phyloP scores from a whole-genome alignment of 495 filamentous ascomycete species.

The Penicillium paradoxum region DNA sequence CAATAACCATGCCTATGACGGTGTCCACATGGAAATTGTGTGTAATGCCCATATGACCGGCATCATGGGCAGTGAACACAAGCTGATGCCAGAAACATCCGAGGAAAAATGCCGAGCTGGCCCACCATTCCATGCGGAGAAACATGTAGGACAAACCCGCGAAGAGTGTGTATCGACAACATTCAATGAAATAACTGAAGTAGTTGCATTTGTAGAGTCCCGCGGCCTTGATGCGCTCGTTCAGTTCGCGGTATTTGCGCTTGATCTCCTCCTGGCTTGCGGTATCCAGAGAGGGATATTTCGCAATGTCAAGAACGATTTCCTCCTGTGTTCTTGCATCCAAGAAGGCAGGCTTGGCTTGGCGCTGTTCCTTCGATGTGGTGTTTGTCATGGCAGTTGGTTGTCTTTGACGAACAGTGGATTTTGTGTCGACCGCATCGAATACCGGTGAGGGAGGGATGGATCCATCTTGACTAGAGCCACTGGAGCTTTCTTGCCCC shows the following conservation, averaged over 20 bases:
- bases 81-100: conserved; percentile 94
- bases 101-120: conserved; percentile 65
- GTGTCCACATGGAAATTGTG: conserved; percentile 80
- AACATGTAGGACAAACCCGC: conserved; percentile 59
- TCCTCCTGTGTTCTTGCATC: conserved; percentile 71
- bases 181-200: conserved; percentile 70
- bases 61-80: conserved; percentile 92
- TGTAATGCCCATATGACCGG: conserved; percentile 96
- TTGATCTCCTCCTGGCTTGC: conserved; percentile 74
- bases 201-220: conserved; percentile 87
- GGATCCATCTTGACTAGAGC: conserved; percentile 35
- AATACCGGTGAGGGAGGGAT: conserved; percentile 60
- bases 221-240: conserved; percentile 64
- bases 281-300: conserved; percentile 75
- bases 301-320: conserved; percentile 69
- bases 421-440: conserved; percentile 45
- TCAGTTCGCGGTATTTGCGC: conserved; percentile 70
- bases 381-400: conserved; percentile 31
- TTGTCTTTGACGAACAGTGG: conserved; percentile 30
- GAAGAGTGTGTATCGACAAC: conserved; percentile 69
- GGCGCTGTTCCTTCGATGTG: conserved; percentile 19
- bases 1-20: conserved; percentile 83
- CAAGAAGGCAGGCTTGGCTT: conserved; percentile 55
- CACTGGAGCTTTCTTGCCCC: conserved; percentile 32
- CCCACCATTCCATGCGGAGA: conserved; percentile 70